Evolutionary conservation across 441 rosid genomes (phyloP), one percentile per base, ranked within the genome.

Genomic region (Lepidium campestre): DNA sequence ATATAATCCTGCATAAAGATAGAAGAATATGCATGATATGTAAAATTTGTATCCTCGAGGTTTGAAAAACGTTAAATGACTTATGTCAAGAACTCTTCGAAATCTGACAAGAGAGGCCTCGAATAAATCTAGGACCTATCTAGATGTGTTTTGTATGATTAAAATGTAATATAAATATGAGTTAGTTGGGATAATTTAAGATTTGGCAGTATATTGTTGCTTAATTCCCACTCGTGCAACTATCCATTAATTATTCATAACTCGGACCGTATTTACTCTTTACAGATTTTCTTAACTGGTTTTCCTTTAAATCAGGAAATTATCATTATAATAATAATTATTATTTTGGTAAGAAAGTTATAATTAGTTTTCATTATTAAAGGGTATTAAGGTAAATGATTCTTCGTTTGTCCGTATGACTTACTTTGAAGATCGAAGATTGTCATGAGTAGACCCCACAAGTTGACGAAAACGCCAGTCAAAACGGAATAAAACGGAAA

Each of bases 201-300:
- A 70, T 54, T 46, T 45, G 57, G 42, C 6, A 18, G 56, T 55
- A 54, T 29, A 67, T 34, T 42, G 25, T 44, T 61, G 47, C 57
- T 53, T 62, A 69, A 34, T 53, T 37, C 59, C 59, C 70, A 57
- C 75, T 71, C 70, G 75, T 71, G 75, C 75, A 56, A 71, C 57
- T 31, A 48, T 27, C 57, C 37, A 47, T 64, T 56, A 57, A 57
- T 64, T 57, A 64, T 45, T 46, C 42, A 2, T 10, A 18, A 18
- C n/a, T 13, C 9, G 52, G 23, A 50, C 62, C 47, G 63, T 70
- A 54, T 42, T 54, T 70, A 44, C 17, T 42, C 39, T 32, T 34
- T 41, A 35, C 44, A 53, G 68, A 53, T 62, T 70, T 52, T 34
- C 48, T 35, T 40, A 10, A 49, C 11, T 50, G 31, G 10, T 31